Evolutionary conservation across 768 basidiomycete species (phyloP).

Genomic region (Rhodosporidiobolus odoratus): DNA sequence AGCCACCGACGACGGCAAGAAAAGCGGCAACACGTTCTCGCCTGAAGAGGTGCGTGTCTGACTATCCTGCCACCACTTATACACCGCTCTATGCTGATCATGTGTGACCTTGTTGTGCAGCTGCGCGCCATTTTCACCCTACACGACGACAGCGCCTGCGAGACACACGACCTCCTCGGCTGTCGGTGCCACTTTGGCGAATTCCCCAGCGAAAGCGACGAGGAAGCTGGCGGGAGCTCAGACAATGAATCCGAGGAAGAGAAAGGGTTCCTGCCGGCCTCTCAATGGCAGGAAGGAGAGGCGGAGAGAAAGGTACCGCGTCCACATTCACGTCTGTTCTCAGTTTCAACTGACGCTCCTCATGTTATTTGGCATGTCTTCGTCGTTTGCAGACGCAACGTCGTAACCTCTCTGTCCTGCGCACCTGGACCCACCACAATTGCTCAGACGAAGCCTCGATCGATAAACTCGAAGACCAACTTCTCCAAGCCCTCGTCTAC

Average conservation of each 20-base stretch:
- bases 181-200: conserved; percentile 59
- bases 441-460: conserved; percentile 55
- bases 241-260: conserved; percentile 1
- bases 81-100: background rate
- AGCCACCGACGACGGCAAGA: conserved; percentile 53
- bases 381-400: conserved; percentile 46
- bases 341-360: background rate
- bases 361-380: no score
- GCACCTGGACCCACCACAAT: conserved; percentile 78
- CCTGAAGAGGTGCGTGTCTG: conserved; percentile 77
- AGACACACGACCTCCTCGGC: conserved; percentile 85
- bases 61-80: conserved; percentile 27
- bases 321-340: background rate
- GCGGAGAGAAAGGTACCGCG: conserved; percentile 1
- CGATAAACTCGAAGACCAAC: conserved; percentile 60
- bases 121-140: conserved; percentile 89
- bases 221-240: no score
- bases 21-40: conserved; percentile 76
- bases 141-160: conserved; percentile 68
- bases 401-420: conserved; percentile 63
- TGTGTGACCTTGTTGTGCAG: conserved; percentile 49
- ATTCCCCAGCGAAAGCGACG: background rate
- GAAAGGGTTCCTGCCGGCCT: conserved; percentile 32
- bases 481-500: conserved; percentile 55
- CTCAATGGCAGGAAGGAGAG: conserved; percentile 23